A percentile compares a stretch with the other conserved stretches of the same genome.
phyloP scores from a whole-genome alignment of 345 rosid genomes.

The Aurinia saxatilis region DNA sequence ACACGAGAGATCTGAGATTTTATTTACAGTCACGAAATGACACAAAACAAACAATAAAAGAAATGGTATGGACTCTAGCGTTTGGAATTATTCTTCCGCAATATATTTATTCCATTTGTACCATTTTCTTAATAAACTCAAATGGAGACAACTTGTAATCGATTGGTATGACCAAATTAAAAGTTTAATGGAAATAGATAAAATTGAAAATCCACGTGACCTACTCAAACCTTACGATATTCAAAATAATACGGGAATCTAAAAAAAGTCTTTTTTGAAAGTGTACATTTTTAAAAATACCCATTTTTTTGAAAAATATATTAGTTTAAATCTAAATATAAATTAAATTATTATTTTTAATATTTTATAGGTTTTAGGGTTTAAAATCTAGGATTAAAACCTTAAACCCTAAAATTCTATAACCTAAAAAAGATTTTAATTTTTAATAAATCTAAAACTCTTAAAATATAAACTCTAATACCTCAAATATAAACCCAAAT shows the following conservation, averaged over 20 bases:
- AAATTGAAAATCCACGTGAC: slow-evolving; percentile 24
- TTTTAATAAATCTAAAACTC: no score
- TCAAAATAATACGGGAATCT: neutral
- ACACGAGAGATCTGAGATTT: slow-evolving; percentile 15
- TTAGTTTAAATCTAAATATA: no score
- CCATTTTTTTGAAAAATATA: no score
- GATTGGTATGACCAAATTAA: slow-evolving; percentile 19
- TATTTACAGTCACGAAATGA: neutral
- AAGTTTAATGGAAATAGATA: slow-evolving; percentile 6
- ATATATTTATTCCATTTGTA: slow-evolving; percentile 13
- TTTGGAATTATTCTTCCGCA: slow-evolving; percentile 29
- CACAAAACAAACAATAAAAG: neutral
- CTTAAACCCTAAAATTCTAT: no score
- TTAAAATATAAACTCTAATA: no score
- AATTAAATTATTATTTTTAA: no score
- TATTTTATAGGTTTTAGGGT: no score
- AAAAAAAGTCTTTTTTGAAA: no score
- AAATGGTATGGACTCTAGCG: slow-evolving; percentile 24
- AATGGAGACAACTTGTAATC: slow-evolving; percentile 21
- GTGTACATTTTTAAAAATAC: no score
- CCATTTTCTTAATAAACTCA: slow-evolving; percentile 10
- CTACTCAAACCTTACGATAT: neutral
- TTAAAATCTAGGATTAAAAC: no score
- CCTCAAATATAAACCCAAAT: no score
- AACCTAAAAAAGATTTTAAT: no score